Conservation (phyloP, 331 rosid species). For the Phaseolus coccineus region DNA sequence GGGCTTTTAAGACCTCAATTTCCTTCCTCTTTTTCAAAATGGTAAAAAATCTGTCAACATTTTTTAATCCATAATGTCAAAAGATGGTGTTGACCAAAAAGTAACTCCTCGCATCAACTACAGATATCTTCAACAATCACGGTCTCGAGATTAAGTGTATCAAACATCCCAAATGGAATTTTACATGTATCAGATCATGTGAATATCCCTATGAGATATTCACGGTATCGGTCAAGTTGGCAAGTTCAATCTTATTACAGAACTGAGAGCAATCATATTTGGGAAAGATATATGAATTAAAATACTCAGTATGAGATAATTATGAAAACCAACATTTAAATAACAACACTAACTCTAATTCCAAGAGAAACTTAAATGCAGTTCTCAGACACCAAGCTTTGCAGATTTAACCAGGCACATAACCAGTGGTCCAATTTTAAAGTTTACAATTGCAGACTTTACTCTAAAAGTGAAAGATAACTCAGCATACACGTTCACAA, state of each 20-base stretch:
- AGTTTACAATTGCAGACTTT: neutral
- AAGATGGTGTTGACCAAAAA: neutral
- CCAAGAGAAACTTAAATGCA: neutral
- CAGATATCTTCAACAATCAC: neutral
- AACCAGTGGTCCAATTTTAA: neutral
- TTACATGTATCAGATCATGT: neutral
- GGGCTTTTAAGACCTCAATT: neutral
- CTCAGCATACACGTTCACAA: neutral
- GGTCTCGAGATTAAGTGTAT: neutral
- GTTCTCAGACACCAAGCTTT: neutral
- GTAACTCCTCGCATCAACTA: neutral
- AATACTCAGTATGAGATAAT: too few relatives aligned
- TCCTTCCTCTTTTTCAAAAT: neutral
- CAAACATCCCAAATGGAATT: neutral
- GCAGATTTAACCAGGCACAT: neutral
- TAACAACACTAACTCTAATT: neutral
- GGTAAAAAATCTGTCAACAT: neutral
- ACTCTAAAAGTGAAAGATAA: neutral
- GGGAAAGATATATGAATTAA: too few relatives aligned
- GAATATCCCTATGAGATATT: too few relatives aligned
- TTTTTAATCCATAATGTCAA: neutral
- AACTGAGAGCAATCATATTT: too few relatives aligned
- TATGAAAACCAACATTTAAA: too few relatives aligned
- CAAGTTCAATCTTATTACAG: neutral
- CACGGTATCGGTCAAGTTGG: neutral